A percentile compares a stretch with the other conserved stretches of the same genome.
Conservation (phyloP, 2,329 filamentous ascomycete species). For the Nothophoma quercina region DNA sequence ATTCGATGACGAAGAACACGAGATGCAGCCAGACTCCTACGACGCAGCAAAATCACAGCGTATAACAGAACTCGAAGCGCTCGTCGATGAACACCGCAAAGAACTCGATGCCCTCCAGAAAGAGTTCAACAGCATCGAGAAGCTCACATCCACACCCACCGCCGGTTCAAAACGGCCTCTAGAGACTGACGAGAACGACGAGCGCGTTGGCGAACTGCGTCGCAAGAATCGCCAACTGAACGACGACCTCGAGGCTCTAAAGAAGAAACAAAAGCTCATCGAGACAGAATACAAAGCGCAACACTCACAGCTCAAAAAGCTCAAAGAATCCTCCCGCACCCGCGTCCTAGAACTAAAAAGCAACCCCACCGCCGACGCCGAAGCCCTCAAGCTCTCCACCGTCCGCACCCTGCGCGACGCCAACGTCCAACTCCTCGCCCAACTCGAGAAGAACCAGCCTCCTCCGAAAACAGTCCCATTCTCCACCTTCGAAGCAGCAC, state of each 20-base stretch:
- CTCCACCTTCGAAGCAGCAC: conserved; percentile 76
- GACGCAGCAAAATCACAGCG: conserved; percentile 78
- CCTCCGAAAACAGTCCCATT: conserved; percentile 68
- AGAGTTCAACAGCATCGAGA: conserved; percentile 75
- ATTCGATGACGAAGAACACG: conserved; percentile 84
- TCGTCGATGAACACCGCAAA: conserved; percentile 84
- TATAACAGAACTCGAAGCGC: conserved; percentile 81
- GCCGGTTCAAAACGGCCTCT: conserved; percentile 70
- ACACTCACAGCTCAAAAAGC: conserved; percentile 73
- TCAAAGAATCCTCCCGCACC: conserved; percentile 74
- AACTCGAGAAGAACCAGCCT: conserved; percentile 62
- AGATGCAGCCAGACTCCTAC: conserved; percentile 80
- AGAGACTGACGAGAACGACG: conserved; percentile 64
- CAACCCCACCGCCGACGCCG: conserved; percentile 89
- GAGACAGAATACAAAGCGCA: conserved; percentile 77
- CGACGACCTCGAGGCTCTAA: conserved; percentile 73
- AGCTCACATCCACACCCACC: conserved; percentile 49
- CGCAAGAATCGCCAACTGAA: conserved; percentile 89
- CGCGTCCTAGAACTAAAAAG: conserved; percentile 85
- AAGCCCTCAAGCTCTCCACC: conserved; percentile 83
- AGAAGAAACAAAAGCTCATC: conserved; percentile 74
- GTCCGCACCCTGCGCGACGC: conserved; percentile 80
- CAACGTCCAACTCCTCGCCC: conserved; percentile 81
- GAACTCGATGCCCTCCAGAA: conserved; percentile 78
- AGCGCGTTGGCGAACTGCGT: conserved; percentile 81